phyloP scores from a whole-genome alignment of 176 grass and related monocot species.

The Triticum monococcum region DNA sequence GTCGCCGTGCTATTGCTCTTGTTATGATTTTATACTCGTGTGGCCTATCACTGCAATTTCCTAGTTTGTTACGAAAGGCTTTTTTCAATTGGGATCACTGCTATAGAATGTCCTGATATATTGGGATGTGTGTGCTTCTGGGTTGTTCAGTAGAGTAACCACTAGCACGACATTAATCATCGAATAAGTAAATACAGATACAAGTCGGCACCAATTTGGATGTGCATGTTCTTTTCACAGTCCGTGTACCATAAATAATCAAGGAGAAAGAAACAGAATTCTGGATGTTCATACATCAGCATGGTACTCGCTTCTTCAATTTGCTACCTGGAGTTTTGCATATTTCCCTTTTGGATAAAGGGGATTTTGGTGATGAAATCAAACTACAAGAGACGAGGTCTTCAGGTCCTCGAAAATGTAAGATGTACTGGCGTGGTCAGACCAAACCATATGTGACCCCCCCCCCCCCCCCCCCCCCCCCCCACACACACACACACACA shows the following conservation, averaged over 20 bases:
- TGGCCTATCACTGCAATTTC: not conserved
- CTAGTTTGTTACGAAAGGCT: not conserved
- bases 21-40: not conserved
- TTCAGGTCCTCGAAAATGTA: not conserved
- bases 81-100: not conserved
- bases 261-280: not conserved
- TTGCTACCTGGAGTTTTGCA: not conserved
- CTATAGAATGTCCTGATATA: not conserved
- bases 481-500: too few relatives aligned
- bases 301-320: not conserved
- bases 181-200: not conserved
- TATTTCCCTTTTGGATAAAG: not conserved
- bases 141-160: not conserved
- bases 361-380: not conserved
- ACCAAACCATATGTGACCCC: too few relatives aligned
- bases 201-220: not conserved
- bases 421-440: too few relatives aligned
- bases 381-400: not conserved
- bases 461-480: too few relatives aligned
- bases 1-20: not conserved
- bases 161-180: not conserved
- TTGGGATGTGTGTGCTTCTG: not conserved
- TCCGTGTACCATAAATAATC: not conserved
- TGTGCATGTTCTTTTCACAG: not conserved
- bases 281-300: not conserved